These are phyloP conservation scores for Aspergillus felis DNA, from an alignment of 2,329 filamentous ascomycete species.

Conservation along the genomic window DNA sequence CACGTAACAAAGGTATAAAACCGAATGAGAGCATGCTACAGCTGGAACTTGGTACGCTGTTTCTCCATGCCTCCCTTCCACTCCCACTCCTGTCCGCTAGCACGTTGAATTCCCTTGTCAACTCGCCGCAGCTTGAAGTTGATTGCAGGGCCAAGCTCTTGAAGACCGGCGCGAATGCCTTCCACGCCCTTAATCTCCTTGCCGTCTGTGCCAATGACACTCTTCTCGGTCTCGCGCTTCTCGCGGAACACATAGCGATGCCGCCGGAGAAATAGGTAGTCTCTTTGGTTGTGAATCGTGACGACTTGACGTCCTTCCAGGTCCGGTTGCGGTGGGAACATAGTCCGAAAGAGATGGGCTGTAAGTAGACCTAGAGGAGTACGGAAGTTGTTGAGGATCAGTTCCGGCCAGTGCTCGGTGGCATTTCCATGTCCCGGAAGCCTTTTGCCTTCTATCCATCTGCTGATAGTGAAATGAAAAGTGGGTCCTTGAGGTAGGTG, in stretches of 20 bases:
- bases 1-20: constrained; percentile 8
- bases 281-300: constrained; percentile 89
- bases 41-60: constrained; percentile 84
- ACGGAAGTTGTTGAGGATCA: constrained; percentile 90
- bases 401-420: constrained; percentile 84
- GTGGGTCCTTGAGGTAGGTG: constrained; percentile 82
- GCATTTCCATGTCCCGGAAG: constrained; percentile 87
- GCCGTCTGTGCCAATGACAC: constrained; percentile 74
- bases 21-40: constrained; percentile 47
- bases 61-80: constrained; percentile 98
- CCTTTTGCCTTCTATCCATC: constrained; percentile 84
- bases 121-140: constrained; percentile 86
- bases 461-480: constrained; percentile 86
- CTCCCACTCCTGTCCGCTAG: constrained; percentile 81
- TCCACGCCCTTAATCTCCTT: constrained; percentile 81
- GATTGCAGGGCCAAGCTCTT: constrained; percentile 81
- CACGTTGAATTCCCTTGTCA: constrained; percentile 80
- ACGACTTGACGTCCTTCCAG: constrained; percentile 83
- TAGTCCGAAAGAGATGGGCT: constrained; percentile 73
- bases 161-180: constrained; percentile 77
- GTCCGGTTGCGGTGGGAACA: constrained; percentile 80
- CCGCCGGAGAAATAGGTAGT: constrained; percentile 89
- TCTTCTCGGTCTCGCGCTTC: constrained; percentile 81
- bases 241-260: constrained; percentile 93
- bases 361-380: constrained; percentile 87